Conservation (phyloP, 768 basidiomycete genomes). For the Baorangia bicolor region DNA sequence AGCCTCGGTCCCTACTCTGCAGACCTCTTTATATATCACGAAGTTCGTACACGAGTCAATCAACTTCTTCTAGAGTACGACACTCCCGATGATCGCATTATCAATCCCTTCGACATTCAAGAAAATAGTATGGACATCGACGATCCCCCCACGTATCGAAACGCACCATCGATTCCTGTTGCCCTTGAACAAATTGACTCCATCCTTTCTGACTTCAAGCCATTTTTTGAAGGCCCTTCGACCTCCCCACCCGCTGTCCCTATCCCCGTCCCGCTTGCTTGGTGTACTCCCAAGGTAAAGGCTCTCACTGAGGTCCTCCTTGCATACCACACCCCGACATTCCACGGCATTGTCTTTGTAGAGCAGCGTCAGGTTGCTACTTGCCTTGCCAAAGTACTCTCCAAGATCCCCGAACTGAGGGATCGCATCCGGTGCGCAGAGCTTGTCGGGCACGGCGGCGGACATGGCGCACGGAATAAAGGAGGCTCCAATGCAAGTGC, state of each 20-base stretch:
- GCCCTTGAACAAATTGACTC: constrained; percentile 48
- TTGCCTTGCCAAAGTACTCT: constrained; percentile 64
- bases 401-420: constrained; percentile 55
- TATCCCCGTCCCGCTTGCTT: constrained; percentile 47
- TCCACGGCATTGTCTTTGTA: constrained; percentile 86
- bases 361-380: constrained; percentile 80
- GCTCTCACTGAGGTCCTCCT: constrained; percentile 61
- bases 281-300: constrained; percentile 74
- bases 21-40: constrained; percentile 65
- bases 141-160: constrained; percentile 12
- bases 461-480: constrained; percentile 25
- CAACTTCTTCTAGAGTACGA: constrained; percentile 37
- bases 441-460: constrained; percentile 69
- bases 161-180: constrained; percentile 31
- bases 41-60: constrained; percentile 51
- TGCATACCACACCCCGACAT: constrained; percentile 49
- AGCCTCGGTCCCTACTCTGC: constrained; percentile 75
- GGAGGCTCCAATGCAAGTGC: constrained; percentile 15
- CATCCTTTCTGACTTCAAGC: constrained; percentile 46
- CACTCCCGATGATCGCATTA: constrained; percentile 16
- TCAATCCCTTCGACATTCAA: constrained; percentile 15
- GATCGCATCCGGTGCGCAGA: constrained; percentile 59
- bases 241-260: constrained; percentile 33
- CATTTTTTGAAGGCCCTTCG: constrained; percentile 37
- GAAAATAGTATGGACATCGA: constrained; percentile 32